Evolutionary conservation across 2,329 filamentous ascomycete species (phyloP), one percentile per base, ranked within the genome.

Genomic region (Phaeomoniella chlamydospora): DNA sequence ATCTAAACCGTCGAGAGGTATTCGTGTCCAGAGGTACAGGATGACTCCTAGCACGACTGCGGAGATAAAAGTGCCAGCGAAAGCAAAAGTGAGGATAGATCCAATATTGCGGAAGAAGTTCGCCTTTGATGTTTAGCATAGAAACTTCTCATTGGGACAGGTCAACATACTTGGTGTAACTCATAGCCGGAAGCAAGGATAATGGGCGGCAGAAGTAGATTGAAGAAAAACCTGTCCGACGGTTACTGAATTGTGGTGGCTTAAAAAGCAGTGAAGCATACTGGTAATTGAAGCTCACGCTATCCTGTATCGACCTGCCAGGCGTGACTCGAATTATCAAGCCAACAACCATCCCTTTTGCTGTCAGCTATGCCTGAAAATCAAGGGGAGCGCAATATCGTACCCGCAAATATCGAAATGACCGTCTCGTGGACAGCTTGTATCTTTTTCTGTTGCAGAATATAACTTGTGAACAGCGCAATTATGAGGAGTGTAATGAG

Each of bases 21-120:
- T 77, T 29, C 80, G 72, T 2, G 86, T 87, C 70, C 92, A 98
- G 5, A 94, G 56, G 66, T 74, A 98, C 34, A 98, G 67, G 38
- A 98, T 80, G 31, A 87, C 56, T 15, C 86, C 90, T 36, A 98
- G 79, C 31, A 94, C 86, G n/a, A 96, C 70, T 40, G 90, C 90
- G 29, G 90, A 98, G 43, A 98, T 81, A 53, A 98, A 94, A 1
- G 90, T 98, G 18, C 90, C 90, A 34, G 83, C 87, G 54, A 98
- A 96, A 17, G 90, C 90, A 57, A 98, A 98, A 3, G 90, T 96
- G 46, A 98, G 66, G 49, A 98, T 98, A 4, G 85, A 92, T 42
- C 90, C 88, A 42, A 96, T 94, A 52, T 98, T 94, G 45, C 88
- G 80, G 62, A 98, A 98, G 70, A 98, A 98, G 64, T 98, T 98